These are phyloP conservation scores for Globisporangium camurandrum DNA, from an alignment of 352 stramenopile species.

Conservation along the genomic window DNA sequence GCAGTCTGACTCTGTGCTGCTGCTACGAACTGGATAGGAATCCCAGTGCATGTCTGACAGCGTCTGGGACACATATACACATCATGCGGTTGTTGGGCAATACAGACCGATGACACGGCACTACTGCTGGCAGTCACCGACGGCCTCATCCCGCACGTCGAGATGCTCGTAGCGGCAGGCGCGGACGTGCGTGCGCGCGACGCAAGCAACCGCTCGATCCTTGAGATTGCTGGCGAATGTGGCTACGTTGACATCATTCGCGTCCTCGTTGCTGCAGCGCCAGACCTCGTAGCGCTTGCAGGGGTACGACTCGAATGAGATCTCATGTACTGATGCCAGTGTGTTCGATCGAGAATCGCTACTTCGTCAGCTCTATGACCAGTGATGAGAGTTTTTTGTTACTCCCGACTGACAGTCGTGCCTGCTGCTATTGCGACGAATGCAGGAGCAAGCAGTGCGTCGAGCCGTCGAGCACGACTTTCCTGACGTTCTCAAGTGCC, in stretches of 20 bases:
- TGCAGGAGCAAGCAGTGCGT: too few species aligned
- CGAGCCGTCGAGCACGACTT: not conserved
- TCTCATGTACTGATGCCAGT: too few species aligned
- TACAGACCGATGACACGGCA: constrained; percentile 25
- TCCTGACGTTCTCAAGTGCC: not conserved
- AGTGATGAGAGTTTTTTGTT: too few species aligned
- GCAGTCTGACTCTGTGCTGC: not conserved
- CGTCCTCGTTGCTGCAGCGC: constrained; percentile 14
- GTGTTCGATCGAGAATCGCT: too few species aligned
- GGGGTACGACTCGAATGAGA: too few species aligned
- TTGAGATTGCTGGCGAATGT: constrained; percentile 32
- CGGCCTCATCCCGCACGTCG: constrained; percentile 37
- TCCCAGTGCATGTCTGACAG: not conserved
- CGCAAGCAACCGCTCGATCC: constrained; percentile 18
- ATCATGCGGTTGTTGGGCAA: not conserved
- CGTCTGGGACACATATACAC: too few species aligned
- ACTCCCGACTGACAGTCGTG: too few species aligned
- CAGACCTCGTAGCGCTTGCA: constrained; percentile 6
- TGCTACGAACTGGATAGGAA: not conserved
- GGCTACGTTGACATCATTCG: constrained; percentile 33
- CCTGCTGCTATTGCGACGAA: too few species aligned
- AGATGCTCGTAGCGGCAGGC: constrained; percentile 28
- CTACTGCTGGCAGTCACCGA: constrained; percentile 30
- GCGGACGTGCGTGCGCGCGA: constrained; percentile 22
- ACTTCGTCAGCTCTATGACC: too few species aligned